A percentile compares a stretch with the other conserved stretches of the same genome.
Conservation (phyloP, 352 stramenopile genomes). For the Pythium vanterpoolii region DNA sequence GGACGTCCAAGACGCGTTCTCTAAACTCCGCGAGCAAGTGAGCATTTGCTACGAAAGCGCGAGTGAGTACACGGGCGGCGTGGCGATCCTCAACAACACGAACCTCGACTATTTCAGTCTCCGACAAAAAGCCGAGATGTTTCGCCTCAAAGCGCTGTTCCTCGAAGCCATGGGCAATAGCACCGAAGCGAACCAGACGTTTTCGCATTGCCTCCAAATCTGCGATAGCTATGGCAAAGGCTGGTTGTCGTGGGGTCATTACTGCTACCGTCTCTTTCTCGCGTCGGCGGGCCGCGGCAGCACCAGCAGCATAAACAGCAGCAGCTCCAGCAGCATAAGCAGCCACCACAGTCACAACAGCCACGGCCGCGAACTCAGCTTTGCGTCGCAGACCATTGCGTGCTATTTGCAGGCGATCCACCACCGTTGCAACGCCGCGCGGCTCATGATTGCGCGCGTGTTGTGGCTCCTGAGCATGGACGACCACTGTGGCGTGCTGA, state of each 20-base stretch:
- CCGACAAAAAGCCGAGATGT: constrained; percentile 91
- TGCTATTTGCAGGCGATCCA: constrained; percentile 94
- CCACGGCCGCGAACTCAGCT: constrained; percentile 40
- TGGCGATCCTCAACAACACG: constrained; percentile 93
- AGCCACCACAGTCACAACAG: too few species aligned
- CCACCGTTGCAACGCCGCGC: constrained; percentile 84
- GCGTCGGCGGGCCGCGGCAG: constrained; percentile 36
- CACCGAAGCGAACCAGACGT: constrained; percentile 87
- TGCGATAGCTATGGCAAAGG: constrained; percentile 91
- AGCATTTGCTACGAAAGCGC: constrained; percentile 91
- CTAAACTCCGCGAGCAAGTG: constrained; percentile 91
- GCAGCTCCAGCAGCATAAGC: too few species aligned
- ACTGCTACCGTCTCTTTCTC: constrained; percentile 86
- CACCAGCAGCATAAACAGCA: constrained; percentile 2
- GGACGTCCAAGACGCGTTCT: constrained; percentile 92
- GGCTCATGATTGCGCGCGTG: constrained; percentile 89
- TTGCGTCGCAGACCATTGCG: constrained; percentile 89
- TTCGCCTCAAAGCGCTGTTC: constrained; percentile 90
- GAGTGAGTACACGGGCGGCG: constrained; percentile 79
- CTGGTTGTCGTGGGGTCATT: constrained; percentile 95
- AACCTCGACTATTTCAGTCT: constrained; percentile 92
- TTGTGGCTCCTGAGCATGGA: constrained; percentile 90
- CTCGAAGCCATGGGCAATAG: constrained; percentile 77
- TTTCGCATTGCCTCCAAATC: constrained; percentile 90
- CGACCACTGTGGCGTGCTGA: constrained; percentile 64